A percentile compares a stretch with the other conserved stretches of the same genome.
These are phyloP conservation scores for Verticillium klebahnii DNA, from an alignment of 2,329 filamentous ascomycete species.

Conservation along the genomic window DNA sequence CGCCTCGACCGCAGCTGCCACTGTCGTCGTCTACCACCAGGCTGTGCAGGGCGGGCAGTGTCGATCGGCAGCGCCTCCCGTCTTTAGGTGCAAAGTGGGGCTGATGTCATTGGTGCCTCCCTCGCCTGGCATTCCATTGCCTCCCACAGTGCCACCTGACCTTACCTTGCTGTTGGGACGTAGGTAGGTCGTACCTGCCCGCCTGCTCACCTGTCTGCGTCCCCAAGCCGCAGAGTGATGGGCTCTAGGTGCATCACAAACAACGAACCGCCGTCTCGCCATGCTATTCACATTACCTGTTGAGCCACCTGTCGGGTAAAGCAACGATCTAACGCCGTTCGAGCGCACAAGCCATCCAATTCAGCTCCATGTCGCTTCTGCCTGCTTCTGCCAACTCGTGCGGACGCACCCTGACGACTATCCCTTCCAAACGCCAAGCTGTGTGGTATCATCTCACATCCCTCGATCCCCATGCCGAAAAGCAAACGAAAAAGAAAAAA, in stretches of 20 bases:
- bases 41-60: not conserved
- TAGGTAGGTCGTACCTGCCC: not conserved
- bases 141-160: not conserved
- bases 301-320: no score
- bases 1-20: no score
- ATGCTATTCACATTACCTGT: no score
- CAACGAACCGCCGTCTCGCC: no score
- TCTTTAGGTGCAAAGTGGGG: not conserved
- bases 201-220: no score
- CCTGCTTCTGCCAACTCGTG: not conserved
- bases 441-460: not conserved
- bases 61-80: not conserved
- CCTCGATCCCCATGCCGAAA: not conserved
- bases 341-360: not conserved
- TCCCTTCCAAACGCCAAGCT: not conserved
- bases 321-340: not conserved
- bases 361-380: not conserved
- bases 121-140: not conserved
- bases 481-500: not conserved
- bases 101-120: not conserved
- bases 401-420: not conserved
- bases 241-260: no score
- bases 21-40: not conserved
- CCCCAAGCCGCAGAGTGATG: not conserved
- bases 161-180: no score